A percentile compares a stretch with the other conserved stretches of the same genome.
These are phyloP conservation scores for Backusella liffmaniae DNA, from an alignment of 192 early-diverging fungal species.

Conservation along the genomic window DNA sequence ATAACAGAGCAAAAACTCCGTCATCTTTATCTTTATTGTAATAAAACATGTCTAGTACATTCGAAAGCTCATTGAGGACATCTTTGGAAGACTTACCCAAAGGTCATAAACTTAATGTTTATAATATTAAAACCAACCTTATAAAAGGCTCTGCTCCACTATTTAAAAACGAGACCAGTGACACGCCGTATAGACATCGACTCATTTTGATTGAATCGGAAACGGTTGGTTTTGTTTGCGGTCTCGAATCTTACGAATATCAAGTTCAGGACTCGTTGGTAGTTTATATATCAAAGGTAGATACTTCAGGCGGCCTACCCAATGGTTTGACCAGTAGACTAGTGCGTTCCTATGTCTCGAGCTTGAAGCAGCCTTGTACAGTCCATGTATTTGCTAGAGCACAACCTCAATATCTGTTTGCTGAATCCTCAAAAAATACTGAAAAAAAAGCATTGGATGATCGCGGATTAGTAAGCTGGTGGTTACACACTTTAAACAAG, in stretches of 20 bases:
- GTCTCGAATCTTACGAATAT: conserved; percentile 27
- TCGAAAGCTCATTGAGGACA: not conserved
- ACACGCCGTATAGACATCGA: conserved; percentile 2
- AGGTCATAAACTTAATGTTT: not conserved
- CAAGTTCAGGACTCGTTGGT: not conserved
- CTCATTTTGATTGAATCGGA: conserved; percentile 10
- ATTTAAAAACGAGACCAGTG: not conserved
- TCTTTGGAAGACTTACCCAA: conserved; percentile 2
- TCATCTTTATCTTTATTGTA: not conserved
- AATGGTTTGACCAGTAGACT: conserved; percentile 27
- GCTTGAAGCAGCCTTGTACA: conserved; percentile 5
- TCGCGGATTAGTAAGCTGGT: conserved; percentile 70
- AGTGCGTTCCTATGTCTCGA: conserved; percentile 39
- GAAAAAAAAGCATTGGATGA: conserved; percentile 58
- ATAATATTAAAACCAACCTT: not conserved
- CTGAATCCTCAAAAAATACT: conserved; percentile 60
- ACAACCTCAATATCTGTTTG: conserved; percentile 87
- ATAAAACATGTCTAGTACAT: not conserved
- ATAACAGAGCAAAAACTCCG: not conserved
- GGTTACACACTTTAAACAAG: conserved; percentile 48
- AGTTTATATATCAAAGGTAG: conserved; percentile 48
- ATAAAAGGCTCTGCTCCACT: not conserved
- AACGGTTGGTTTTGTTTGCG: conserved; percentile 19
- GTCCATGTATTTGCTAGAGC: conserved; percentile 79
- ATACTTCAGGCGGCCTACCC: conserved; percentile 37